Base-by-base conservation (phyloP, 2,329 filamentous ascomycete species). In the Colletotrichum filicis region DNA sequence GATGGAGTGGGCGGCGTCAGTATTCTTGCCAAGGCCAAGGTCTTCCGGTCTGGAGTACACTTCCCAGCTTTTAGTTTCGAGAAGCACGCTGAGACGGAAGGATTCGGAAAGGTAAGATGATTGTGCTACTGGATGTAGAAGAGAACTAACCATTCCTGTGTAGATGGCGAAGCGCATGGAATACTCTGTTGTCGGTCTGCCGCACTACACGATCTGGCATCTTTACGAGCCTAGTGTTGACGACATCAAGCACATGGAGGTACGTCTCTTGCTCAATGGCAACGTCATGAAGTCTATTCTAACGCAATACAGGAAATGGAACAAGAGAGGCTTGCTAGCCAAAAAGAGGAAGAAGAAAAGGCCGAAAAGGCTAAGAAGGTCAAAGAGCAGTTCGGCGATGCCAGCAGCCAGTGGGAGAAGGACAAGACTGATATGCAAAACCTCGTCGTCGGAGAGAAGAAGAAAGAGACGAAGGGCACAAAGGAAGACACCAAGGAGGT, bases 191-290 rank as follows among this genome's bases (percentile, higher is more conserved):
- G 93, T 99, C 71, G 97, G 97, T 37, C 88, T 99, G 59, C 97
- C 97, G 7, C 97, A 99, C 81, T 99, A 99, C 83, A 98, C 95
- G 1, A 98, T 99, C 76, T 99, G 97, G 97, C 97, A 99, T 92
- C 88, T 99, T 79, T 99, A 99, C 86, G 97, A 99, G 83, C 97
- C 97, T n/a, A 98, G 95, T 79, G 94, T 98, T 19, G 97, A 99
- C 79, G 97, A 99, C 79, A 94, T 98, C 75, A 92, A 94, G 73
- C 97, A 98, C 80, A 99, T 99, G 97, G 96, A 95, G 86, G 91
- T 92, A 82, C 73, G 85, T 79, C 14, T 7, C 16, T 4, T 30
- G 57, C 19, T 6, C 7, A 35, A 19, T 56, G 59, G 28, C 19
- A 67, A 74, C 46, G 37, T 8, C 4, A 24, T 5, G 9, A 37